Percentiles rank a stretch among this genome's conserved stretches.
Evolutionary conservation across 306 rosid genomes (phyloP).

Genomic region (Sicyos baderoa): DNA sequence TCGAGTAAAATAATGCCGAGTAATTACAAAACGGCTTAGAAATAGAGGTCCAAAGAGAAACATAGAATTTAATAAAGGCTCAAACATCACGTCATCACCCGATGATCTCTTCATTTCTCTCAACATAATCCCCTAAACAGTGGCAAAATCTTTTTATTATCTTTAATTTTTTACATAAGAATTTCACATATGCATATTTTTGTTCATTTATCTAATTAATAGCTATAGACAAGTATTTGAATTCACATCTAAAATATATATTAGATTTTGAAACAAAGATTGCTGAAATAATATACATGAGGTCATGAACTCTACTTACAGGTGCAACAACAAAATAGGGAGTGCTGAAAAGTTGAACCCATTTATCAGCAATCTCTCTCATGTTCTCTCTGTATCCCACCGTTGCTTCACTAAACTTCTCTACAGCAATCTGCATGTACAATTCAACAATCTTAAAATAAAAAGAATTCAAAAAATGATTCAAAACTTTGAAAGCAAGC

Average conservation of each 20-base stretch:
- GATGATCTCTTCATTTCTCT: too few species aligned
- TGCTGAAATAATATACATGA: conserved; percentile 5
- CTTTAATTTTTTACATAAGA: not conserved
- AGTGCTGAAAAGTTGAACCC: conserved; percentile 84
- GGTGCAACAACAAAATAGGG: conserved; percentile 73
- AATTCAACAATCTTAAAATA: not conserved
- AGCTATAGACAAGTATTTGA: not conserved
- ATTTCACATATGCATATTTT: not conserved
- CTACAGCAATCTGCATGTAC: conserved; percentile 57
- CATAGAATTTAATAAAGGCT: too few species aligned
- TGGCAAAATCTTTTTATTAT: not conserved
- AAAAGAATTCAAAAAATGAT: not conserved
- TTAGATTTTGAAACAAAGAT: not conserved
- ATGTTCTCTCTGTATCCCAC: conserved; percentile 63
- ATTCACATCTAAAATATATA: not conserved
- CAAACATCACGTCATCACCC: too few species aligned
- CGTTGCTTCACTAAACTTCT: conserved; percentile 96
- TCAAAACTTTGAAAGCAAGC: not conserved
- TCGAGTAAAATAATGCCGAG: too few species aligned
- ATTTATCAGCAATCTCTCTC: conserved; percentile 63
- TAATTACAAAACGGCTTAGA: too few species aligned
- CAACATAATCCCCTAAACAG: too few species aligned
- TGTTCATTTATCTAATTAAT: not conserved
- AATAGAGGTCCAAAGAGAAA: too few species aligned
- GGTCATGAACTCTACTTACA: conserved; percentile 47